These are phyloP conservation scores for Scorias spongiosa DNA, from an alignment of 2,329 filamentous ascomycete species.

Conservation along the genomic window DNA sequence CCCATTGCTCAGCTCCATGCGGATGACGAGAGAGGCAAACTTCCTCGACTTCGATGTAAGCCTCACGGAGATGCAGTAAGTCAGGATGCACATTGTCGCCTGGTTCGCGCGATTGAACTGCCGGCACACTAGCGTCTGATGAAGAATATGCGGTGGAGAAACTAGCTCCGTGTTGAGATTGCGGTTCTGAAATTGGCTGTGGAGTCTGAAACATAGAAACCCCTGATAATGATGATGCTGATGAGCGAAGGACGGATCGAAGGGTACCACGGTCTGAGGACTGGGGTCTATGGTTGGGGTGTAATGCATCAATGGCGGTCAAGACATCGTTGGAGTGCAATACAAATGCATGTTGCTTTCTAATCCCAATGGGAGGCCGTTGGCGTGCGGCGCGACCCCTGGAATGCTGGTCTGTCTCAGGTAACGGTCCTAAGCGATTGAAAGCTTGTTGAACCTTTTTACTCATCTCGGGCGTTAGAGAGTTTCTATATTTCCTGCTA, in stretches of 20 bases:
- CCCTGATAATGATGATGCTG: slow-evolving; percentile 34
- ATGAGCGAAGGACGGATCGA: slow-evolving; percentile 29
- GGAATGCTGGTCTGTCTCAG: no score
- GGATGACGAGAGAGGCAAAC: not conserved
- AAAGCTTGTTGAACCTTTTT: slow-evolving; percentile 43
- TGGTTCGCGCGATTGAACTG: no score
- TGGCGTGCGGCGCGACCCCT: no score
- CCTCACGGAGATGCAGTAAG: not conserved
- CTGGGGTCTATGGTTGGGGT: slow-evolving; percentile 55
- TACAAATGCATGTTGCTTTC: not conserved
- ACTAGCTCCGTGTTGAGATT: not conserved
- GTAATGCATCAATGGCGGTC: slow-evolving; percentile 69
- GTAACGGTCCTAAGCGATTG: not conserved
- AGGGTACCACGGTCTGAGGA: slow-evolving; percentile 32
- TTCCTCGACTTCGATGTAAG: not conserved
- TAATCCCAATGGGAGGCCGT: no score
- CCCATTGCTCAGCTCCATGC: not conserved
- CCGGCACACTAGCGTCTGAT: no score
- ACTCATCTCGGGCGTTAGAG: slow-evolving; percentile 48
- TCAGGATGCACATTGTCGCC: not conserved
- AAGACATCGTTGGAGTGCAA: slow-evolving; percentile 57
- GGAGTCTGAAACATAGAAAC: slow-evolving; percentile 32
- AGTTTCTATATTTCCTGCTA: slow-evolving; percentile 41
- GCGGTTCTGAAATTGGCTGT: not conserved
- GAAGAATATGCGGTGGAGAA: no score